These are phyloP conservation scores for Clavispora fructus DNA, from an alignment of 805 yeast genomes.

Conservation along the genomic window DNA sequence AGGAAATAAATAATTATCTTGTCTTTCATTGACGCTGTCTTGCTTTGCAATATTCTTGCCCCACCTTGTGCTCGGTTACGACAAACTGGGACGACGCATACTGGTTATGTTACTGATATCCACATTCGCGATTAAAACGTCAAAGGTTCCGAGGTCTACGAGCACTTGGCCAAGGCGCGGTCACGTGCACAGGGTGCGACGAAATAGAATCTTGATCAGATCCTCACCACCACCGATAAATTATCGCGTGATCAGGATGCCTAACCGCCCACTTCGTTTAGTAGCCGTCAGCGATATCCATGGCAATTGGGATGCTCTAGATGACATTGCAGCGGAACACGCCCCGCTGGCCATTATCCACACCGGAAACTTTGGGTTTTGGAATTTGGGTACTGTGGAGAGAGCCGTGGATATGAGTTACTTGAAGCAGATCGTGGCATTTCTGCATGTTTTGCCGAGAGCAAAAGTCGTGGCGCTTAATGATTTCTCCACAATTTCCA, in stretches of 20 bases:
- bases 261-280: not conserved
- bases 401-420: conserved; percentile 49
- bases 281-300: conserved; percentile 3
- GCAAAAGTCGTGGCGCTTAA: conserved; percentile 47
- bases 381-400: conserved; percentile 52
- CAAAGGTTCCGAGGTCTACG: not conserved
- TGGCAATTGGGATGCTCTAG: conserved; percentile 4
- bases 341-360: conserved; percentile 40
- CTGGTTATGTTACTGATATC: not conserved
- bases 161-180: not conserved
- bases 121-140: not conserved
- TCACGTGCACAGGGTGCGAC: not conserved
- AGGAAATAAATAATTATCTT: no score
- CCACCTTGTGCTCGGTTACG: no score
- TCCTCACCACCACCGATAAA: not conserved
- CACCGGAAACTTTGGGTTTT: conserved; percentile 78
- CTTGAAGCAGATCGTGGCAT: conserved; percentile 61
- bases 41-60: no score
- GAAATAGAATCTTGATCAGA: not conserved
- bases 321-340: not conserved
- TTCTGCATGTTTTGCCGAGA: conserved; percentile 52
- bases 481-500: conserved; percentile 39
- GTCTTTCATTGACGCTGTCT: no score
- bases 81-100: no score
- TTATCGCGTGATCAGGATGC: not conserved